Conservation (phyloP, 176 grass and related monocot genomes). For the Triticum timopheevii region DNA sequence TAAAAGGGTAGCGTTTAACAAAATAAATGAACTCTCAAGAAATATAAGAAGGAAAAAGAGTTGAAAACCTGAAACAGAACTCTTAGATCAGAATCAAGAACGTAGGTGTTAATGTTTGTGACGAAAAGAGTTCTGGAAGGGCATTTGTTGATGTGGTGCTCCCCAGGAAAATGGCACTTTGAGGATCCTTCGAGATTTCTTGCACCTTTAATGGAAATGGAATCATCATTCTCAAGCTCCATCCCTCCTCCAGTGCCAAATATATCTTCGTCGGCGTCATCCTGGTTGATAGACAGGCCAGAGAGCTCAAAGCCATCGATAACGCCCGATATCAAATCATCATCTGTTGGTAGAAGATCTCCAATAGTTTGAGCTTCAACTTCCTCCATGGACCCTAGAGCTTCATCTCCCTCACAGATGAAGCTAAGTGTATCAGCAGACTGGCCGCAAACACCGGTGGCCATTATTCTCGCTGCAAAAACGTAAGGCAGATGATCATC, state of each 20-base stretch:
- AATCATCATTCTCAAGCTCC: constrained; percentile 67
- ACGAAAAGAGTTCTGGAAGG: constrained; percentile 64
- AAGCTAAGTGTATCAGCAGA: constrained; percentile 40
- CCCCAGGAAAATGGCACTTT: constrained; percentile 39
- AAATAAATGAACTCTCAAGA: not conserved
- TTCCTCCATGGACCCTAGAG: constrained; percentile 64
- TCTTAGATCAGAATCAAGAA: constrained; percentile 56
- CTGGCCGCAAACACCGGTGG: constrained; percentile 29
- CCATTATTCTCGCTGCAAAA: constrained; percentile 46
- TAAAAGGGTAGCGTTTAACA: constrained; percentile 1
- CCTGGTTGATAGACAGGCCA: constrained; percentile 36
- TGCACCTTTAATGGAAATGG: constrained; percentile 1
- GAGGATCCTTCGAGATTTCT: constrained; percentile 36
- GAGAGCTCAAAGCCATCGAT: constrained; percentile 50
- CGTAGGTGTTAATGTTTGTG: constrained; percentile 52
- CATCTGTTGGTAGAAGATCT: constrained; percentile 71
- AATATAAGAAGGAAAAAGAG: not conserved
- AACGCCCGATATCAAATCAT: constrained; percentile 66
- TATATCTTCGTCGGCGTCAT: constrained; percentile 80
- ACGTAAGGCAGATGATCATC: not conserved
- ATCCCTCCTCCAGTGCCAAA: constrained; percentile 71
- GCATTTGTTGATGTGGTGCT: constrained; percentile 39
- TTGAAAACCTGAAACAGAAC: constrained; percentile 53
- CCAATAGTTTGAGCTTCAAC: constrained; percentile 86
- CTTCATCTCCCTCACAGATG: constrained; percentile 46